Percentiles rank a stretch among this genome's conserved stretches.
phyloP scores from a whole-genome alignment of 345 rosid species.

The Nasturtium officinale region DNA sequence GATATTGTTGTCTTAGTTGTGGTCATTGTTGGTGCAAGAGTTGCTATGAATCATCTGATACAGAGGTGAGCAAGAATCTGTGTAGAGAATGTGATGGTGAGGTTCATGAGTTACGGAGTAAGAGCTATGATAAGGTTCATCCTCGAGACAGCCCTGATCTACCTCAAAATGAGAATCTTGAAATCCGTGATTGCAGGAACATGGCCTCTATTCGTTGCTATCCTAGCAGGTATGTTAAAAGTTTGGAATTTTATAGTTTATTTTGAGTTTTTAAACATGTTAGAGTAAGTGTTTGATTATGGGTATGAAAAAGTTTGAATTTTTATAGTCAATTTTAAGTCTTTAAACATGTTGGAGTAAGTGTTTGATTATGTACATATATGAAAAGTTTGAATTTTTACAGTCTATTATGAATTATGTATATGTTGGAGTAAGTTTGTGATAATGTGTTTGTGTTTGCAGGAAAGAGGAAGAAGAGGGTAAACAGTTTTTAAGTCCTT shows the following conservation, averaged over 20 bases:
- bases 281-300: neutral
- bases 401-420: neutral
- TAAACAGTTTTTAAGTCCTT: constrained; percentile 65
- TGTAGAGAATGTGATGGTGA: constrained; percentile 68
- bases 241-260: neutral
- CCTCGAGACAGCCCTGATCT: constrained; percentile 79
- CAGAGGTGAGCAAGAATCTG: constrained; percentile 40
- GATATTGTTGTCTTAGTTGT: constrained; percentile 66
- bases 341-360: neutral
- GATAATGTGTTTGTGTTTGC: constrained; percentile 33
- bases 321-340: neutral
- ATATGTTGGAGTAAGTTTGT: constrained; percentile 12
- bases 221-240: constrained; percentile 61
- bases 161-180: constrained; percentile 52
- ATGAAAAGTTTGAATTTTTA: neutral
- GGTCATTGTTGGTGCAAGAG: constrained; percentile 60
- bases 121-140: constrained; percentile 72
- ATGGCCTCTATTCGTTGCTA: constrained; percentile 55
- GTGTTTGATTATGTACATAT: neutral
- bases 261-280: neutral
- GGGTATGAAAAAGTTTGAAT: neutral
- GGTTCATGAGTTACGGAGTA: constrained; percentile 49
- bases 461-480: constrained; percentile 84
- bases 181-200: constrained; percentile 57
- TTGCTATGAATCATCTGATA: constrained; percentile 39